These are phyloP conservation scores for Larix kaempferi DNA, from an alignment of 75 land plant species.

Conservation along the genomic window DNA sequence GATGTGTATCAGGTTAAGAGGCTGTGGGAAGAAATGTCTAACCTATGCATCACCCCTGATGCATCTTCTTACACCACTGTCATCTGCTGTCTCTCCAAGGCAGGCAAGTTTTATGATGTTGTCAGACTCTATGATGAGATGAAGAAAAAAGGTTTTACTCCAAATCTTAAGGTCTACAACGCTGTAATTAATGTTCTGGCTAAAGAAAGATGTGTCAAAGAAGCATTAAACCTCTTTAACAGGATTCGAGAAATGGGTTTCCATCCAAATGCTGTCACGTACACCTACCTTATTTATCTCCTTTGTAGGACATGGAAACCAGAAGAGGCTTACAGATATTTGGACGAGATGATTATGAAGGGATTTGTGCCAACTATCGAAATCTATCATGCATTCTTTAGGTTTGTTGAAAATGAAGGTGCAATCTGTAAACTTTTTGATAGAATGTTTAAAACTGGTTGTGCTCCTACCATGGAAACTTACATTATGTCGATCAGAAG, in stretches of 20 bases:
- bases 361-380: slow-evolving; percentile 28
- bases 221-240: slow-evolving; percentile 36
- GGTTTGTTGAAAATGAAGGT: slow-evolving; percentile 20
- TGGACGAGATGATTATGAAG: slow-evolving; percentile 38
- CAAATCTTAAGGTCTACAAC: slow-evolving; percentile 38
- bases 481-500: slow-evolving; percentile 38
- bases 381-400: slow-evolving; percentile 50
- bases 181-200: slow-evolving; percentile 50
- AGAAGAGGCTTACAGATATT: slow-evolving; percentile 37
- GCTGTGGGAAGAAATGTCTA: slow-evolving; percentile 62
- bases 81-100: slow-evolving; percentile 56
- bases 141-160: slow-evolving; percentile 48
- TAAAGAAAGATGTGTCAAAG: slow-evolving; percentile 45
- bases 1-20: slow-evolving; percentile 55
- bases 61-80: slow-evolving; percentile 38
- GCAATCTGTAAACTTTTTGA: slow-evolving; percentile 32
- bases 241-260: slow-evolving; percentile 42
- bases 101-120: slow-evolving; percentile 51
- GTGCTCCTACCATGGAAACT: slow-evolving; percentile 34
- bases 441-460: slow-evolving; percentile 34
- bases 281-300: slow-evolving; percentile 42
- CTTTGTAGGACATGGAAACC: slow-evolving; percentile 42
- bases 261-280: slow-evolving; percentile 40
- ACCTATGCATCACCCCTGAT: slow-evolving; percentile 40
- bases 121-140: slow-evolving; percentile 59